Base-by-base conservation (phyloP, 345 rosid genomes). In the Hibiscus syriacus region DNA sequence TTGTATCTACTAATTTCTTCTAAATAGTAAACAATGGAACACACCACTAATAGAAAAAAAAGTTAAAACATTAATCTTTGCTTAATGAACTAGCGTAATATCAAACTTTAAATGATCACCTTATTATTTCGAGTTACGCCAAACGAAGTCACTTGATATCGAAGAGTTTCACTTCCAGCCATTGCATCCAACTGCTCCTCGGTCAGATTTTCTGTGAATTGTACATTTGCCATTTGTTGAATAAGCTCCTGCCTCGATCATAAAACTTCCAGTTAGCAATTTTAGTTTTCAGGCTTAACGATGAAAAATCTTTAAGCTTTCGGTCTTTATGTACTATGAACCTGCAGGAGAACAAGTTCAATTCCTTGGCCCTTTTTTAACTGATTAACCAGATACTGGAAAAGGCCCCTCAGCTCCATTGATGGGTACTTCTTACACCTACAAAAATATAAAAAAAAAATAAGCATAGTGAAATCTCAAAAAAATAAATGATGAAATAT, bases 181-280 rank as follows among this genome's bases (percentile, higher is more conserved):
- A n/a, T n/a, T n/a, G n/a, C n/a, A n/a, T n/a, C n/a, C n/a, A n/a
- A n/a, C n/a, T n/a, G n/a, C n/a, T n/a, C n/a, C n/a, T n/a, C n/a
- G n/a, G n/a, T n/a, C n/a, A n/a, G n/a, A n/a, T n/a, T n/a, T n/a
- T n/a, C n/a, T n/a, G n/a, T n/a, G n/a, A n/a, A n/a, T 72, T 89
- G 99, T 57, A 92, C 98, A 81, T 92, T 94, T 70, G 99, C 99
- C 99, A 94, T 94, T 81, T 94, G 99, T 74, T 89, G 97, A 80
- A 94, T 65, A 73, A 94, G 92, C 79, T 94, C 99, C 99, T 94
- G 81, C 71, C 41, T 46, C 43, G 71, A 73, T 70, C 78, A 79
- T 22, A 53, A 74, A 68, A 45, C 66, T 52, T 53, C 61, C 67
- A 67, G 64, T 66, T 41, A 49, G 67, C 77, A 70, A 80, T 34